Evolutionary conservation across 106 monocot species (phyloP).

Genomic region (Amphibolis antarctica): DNA sequence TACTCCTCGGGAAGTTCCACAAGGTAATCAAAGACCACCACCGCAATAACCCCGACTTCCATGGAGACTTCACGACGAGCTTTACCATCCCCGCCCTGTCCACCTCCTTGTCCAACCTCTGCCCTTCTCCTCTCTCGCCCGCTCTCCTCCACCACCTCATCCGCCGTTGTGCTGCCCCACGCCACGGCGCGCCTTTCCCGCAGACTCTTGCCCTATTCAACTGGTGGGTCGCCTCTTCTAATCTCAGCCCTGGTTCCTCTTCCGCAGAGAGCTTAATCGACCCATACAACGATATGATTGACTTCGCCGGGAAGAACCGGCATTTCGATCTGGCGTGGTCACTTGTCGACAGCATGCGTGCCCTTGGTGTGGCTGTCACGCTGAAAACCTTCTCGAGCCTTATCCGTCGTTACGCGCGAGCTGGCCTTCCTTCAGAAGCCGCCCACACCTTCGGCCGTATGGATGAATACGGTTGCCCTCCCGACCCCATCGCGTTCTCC

Average conservation of each 20-base stretch:
- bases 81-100: conserved; percentile 7
- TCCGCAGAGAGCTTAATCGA: background rate
- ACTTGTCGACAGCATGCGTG: conserved; percentile 53
- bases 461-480: conserved; percentile 49
- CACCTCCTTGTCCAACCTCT: conserved; percentile 4
- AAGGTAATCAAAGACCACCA: conserved; percentile 7
- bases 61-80: background rate
- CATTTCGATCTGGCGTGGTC: conserved; percentile 61
- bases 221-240: conserved; percentile 26
- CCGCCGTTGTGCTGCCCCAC: conserved; percentile 32
- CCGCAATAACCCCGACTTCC: conserved; percentile 1
- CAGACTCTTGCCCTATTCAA: conserved; percentile 35
- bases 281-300: conserved; percentile 48
- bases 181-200: conserved; percentile 22
- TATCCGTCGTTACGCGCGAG: conserved; percentile 69
- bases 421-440: conserved; percentile 47
- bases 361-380: conserved; percentile 24
- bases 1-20: conserved; percentile 6
- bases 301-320: conserved; percentile 69
- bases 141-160: conserved; percentile 35
- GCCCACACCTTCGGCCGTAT: conserved; percentile 46
- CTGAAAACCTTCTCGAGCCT: conserved; percentile 35
- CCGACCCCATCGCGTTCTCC: conserved; percentile 41
- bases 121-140: conserved; percentile 20
- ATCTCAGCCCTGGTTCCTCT: background rate